Base-by-base conservation (phyloP, 768 basidiomycete genomes). In the Termitomyces sp. region DNA sequence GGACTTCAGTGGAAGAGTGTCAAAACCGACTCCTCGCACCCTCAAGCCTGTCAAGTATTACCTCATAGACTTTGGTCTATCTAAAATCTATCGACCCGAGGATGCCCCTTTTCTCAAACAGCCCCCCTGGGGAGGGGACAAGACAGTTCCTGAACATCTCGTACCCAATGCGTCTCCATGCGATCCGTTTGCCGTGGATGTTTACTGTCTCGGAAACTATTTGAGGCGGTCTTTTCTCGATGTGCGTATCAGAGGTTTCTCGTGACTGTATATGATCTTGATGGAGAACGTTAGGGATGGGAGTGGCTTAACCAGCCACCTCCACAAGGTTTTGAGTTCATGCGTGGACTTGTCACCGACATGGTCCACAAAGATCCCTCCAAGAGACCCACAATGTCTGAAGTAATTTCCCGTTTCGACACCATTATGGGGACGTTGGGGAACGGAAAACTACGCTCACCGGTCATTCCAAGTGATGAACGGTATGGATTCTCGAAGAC, bases 111-210 rank as follows among this genome's bases (percentile, higher is more conserved):
- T 71, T 0, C 63, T 63, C 0, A 72, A 72, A 28, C n/a, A 55
- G 5, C 71, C 74, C 0, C 69, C 74, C 2, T 66, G 66, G 45
- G 78, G 81, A 0, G 81, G 75, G 1, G 78, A 81, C 64, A 76
- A 69, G 58, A 63, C 73, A 1, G 28, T 28, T 28, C 28, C 28
- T 28, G 28, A 28, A 4, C 28, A 28, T 28, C 28, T 28, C 28
- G 4, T 64, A 12, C 62, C 60, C 2, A 40, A 64, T 0, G 56
- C 63, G 39, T 18, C 50, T 3, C 70, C 60, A 18, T 60, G 71
- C 16, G 61, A 78, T 57, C 72, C 76, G 0, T 79, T 77, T 42
- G 62, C 39, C 4, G 28, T 28, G 35, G 35, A 12, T 36, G 8
- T 40, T 40, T 40, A 16, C 28, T 28, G 28, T 28, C 28, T 28